These are phyloP conservation scores for Macaranga tanarius DNA, from an alignment of 441 rosid species.

Conservation along the genomic window DNA sequence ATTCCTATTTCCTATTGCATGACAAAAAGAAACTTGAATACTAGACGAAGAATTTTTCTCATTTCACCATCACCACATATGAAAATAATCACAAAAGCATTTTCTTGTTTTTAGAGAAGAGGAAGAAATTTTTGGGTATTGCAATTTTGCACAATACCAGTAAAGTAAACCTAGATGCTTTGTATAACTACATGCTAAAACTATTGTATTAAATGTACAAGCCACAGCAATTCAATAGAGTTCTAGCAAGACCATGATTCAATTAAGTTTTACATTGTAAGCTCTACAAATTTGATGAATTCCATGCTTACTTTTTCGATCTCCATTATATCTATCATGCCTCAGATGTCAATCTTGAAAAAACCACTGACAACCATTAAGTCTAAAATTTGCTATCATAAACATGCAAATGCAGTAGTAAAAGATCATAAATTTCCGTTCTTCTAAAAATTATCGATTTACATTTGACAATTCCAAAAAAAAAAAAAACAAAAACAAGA, in stretches of 20 bases:
- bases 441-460: background rate
- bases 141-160: background rate
- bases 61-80: background rate
- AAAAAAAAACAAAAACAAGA: background rate
- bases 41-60: background rate
- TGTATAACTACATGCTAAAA: background rate
- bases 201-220: too few species aligned
- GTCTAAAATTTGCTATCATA: background rate
- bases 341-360: background rate
- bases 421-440: background rate
- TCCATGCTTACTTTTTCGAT: background rate
- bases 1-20: background rate
- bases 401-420: background rate
- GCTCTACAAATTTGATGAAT: slow-evolving; percentile 3
- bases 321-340: background rate
- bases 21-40: background rate
- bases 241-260: too few species aligned
- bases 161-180: background rate
- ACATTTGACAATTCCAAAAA: background rate
- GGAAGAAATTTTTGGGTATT: background rate
- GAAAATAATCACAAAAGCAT: background rate
- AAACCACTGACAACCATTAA: background rate
- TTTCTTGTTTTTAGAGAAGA: background rate
- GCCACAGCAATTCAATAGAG: too few species aligned
- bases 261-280: background rate